Base-by-base conservation (phyloP, 441 rosid species). In the Erodium texanum region DNA sequence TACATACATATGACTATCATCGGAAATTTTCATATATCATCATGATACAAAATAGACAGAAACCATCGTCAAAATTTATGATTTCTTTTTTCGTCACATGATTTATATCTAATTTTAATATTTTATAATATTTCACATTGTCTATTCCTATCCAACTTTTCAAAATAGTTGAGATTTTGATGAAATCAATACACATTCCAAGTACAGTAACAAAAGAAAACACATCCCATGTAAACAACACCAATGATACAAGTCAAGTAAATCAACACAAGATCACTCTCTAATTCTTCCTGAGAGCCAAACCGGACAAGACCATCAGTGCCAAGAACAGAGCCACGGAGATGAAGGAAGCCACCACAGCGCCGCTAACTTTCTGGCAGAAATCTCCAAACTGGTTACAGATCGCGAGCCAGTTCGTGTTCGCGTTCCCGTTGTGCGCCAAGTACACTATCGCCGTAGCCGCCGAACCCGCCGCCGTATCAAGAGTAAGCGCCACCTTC, bases 401-500 rank as follows among this genome's bases (percentile, higher is more conserved):
- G 32, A 89, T 85, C 0, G 98, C 80, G 3, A 80, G 77, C 98
- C 98, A 92, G 16, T 90, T 92, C 9, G 93, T 71, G 76, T 73
- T 80, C n/a, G 85, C 66, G 66, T 86, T 90, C 5, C 98, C 98
- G 12, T 79, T 82, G 66, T 92, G 98, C 15, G 96, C 95, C 73
- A 90, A 68, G 76, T 85, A 87, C 48, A 87, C 83, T 12, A 87
- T 78, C 3, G 93, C 79, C 8, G 95, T 87, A 1, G 92, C 79
- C 0, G 93, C 84, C 0, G 89, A 79, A 15, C 87, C 92, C 0
- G 85, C 83, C 2, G 85, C 82, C 12, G 75, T 73, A 3, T 81
- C 78, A 18, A 92, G 68, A 0, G 80, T 82, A 73, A 81, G 73
- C 66, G 81, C 81, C 62, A 76, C 82, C 96, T 92, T 1, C 50